Evolutionary conservation across 176 grass and related monocot genomes (phyloP).

Genomic region (Alloteropsis semialata): DNA sequence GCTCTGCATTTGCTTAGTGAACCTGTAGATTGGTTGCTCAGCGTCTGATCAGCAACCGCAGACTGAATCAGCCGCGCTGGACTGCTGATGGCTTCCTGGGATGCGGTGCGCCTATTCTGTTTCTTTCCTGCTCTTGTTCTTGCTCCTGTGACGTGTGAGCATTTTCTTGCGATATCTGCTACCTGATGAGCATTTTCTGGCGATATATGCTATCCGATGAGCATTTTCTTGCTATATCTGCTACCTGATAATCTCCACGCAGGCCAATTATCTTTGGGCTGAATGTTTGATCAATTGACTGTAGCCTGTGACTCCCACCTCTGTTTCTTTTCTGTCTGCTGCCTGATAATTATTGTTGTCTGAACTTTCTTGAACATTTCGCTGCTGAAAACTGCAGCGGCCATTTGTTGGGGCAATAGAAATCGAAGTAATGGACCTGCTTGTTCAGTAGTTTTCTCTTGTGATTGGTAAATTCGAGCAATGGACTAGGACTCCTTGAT

Average conservation of each 20-base stretch:
- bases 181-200: not conserved
- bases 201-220: not conserved
- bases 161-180: not conserved
- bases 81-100: not conserved
- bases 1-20: not conserved
- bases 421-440: not conserved
- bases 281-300: not conserved
- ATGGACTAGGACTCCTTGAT: constrained; percentile 10
- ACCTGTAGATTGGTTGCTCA: not conserved
- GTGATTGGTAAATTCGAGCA: constrained; percentile 17
- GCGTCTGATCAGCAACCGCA: not conserved
- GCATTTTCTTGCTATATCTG: too few relatives aligned
- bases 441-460: not conserved
- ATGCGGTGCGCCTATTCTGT: not conserved
- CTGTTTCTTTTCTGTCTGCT: not conserved
- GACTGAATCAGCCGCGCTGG: not conserved
- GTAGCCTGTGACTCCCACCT: not conserved
- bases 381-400: not conserved
- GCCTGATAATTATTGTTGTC: not conserved
- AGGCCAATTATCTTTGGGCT: not conserved
- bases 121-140: not conserved
- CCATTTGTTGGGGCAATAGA: not conserved
- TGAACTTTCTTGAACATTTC: not conserved
- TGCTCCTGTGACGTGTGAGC: not conserved
- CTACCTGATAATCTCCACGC: not conserved